Evolutionary conservation across 257 asterid species (phyloP).

Genomic region (Solanum bulbocastanum): DNA sequence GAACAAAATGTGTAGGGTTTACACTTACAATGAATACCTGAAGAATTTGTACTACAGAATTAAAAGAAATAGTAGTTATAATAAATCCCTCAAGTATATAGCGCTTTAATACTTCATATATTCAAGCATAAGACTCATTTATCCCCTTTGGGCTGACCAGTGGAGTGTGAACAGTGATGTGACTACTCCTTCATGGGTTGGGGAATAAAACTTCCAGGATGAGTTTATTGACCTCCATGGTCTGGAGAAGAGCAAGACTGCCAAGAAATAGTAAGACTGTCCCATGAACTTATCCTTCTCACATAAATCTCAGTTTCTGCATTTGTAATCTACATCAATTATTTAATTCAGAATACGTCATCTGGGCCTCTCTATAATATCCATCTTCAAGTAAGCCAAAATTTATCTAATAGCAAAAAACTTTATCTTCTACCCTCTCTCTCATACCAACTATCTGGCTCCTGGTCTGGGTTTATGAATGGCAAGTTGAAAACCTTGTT

Average conservation of each 20-base stretch:
- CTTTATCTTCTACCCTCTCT: background rate
- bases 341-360: background rate
- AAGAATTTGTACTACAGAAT: background rate
- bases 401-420: background rate
- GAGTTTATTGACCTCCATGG: background rate
- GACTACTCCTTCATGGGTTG: background rate
- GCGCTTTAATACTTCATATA: background rate
- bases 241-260: background rate
- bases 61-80: background rate
- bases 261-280: background rate
- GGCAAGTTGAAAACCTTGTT: background rate
- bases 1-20: background rate
- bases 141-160: background rate
- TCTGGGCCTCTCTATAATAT: background rate
- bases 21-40: background rate
- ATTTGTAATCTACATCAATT: background rate
- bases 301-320: background rate
- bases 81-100: background rate
- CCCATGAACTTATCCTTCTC: background rate
- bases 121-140: background rate
- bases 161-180: background rate
- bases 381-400: background rate
- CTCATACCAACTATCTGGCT: background rate
- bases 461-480: background rate
- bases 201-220: background rate